These are phyloP conservation scores for Viscum album DNA, from an alignment of 177 flowering plant species.

Conservation along the genomic window DNA sequence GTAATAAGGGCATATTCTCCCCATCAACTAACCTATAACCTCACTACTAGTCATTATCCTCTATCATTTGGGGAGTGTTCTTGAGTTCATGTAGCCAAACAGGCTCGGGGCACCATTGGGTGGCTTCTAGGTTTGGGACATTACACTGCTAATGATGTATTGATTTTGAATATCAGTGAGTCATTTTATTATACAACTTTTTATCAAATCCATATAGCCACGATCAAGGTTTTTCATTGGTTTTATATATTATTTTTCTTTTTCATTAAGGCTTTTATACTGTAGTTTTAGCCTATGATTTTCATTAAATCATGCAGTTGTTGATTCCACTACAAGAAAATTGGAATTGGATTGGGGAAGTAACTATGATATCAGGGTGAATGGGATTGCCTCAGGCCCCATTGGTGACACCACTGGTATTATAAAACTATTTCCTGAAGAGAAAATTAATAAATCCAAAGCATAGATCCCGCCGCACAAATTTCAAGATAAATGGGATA, in stretches of 20 bases:
- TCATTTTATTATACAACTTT: constrained; percentile 79
- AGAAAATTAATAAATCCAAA: constrained; percentile 33
- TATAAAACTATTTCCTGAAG: constrained; percentile 63
- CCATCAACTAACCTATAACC: too few relatives aligned
- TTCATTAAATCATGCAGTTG: constrained; percentile 53
- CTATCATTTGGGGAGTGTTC: too few relatives aligned
- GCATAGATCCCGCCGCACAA: constrained; percentile 53
- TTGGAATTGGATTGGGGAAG: constrained; percentile 95
- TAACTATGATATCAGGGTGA: constrained; percentile 85
- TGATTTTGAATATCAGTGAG: constrained; percentile 65
- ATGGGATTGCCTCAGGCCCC: constrained; percentile 95
- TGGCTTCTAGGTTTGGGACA: too few relatives aligned
- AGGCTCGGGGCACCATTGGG: too few relatives aligned
- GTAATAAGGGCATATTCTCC: too few relatives aligned
- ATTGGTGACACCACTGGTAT: constrained; percentile 73
- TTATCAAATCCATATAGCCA: constrained; percentile 92
- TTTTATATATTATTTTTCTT: background rate
- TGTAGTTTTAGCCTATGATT: background rate
- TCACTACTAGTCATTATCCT: too few relatives aligned
- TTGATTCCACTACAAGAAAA: constrained; percentile 70
- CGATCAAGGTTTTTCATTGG: constrained; percentile 59
- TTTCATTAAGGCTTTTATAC: background rate
- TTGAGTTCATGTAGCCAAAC: too few relatives aligned
- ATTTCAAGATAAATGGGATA: constrained; percentile 87
- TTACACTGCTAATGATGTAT: constrained; percentile 52